phyloP scores from a whole-genome alignment of 2,329 filamentous ascomycete species.

The Tolypocladium endophyticum region DNA sequence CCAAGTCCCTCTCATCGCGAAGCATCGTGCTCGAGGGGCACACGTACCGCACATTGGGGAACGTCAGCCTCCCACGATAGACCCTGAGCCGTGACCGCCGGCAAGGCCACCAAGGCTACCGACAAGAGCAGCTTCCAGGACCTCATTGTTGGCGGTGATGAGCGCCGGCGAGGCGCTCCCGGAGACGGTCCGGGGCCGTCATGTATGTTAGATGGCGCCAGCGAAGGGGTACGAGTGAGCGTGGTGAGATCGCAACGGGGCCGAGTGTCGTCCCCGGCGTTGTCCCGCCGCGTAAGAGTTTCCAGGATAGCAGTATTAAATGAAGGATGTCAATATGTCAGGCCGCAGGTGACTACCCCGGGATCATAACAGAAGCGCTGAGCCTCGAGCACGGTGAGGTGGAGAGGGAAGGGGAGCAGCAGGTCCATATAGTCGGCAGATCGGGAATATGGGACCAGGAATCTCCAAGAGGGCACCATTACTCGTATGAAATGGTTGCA shows the following conservation, averaged over 20 bases:
- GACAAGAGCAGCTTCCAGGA: neutral
- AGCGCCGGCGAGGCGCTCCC: neutral
- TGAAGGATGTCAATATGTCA: neutral
- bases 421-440: neutral
- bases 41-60: slow-evolving; percentile 3
- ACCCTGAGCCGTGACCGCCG: neutral
- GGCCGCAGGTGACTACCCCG: neutral
- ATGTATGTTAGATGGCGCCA: neutral
- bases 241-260: neutral
- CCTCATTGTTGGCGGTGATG: neutral
- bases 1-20: neutral
- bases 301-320: neutral
- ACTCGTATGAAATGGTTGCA: neutral
- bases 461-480: neutral
- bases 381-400: neutral
- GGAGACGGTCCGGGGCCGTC: neutral
- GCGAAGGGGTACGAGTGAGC: neutral
- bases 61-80: neutral
- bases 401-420: neutral
- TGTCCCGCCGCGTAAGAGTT: neutral
- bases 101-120: neutral
- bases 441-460: neutral
- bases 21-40: neutral
- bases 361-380: neutral
- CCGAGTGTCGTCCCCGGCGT: neutral